Evolutionary conservation across 345 rosid genomes (phyloP).

Genomic region (Salix dunnii): DNA sequence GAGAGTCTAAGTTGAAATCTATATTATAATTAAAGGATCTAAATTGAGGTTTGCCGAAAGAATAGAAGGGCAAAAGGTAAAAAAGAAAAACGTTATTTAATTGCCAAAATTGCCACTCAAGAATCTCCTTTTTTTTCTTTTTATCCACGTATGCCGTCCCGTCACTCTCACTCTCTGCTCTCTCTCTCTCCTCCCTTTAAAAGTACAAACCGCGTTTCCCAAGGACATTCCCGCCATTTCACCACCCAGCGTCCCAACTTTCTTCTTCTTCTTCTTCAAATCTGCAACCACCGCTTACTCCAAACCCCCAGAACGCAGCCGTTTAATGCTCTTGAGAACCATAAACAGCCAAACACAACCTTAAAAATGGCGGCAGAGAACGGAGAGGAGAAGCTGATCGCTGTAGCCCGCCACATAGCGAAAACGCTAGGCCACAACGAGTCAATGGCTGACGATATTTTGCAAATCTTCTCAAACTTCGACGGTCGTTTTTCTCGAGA

Average conservation of each 20-base stretch:
- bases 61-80: too few relatives aligned
- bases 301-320: background rate
- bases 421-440: slow-evolving; percentile 82
- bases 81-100: too few relatives aligned
- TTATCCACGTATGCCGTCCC: background rate
- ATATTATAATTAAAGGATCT: background rate
- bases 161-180: background rate
- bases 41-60: too few relatives aligned
- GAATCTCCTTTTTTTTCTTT: too few relatives aligned
- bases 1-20: background rate
- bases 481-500: slow-evolving; percentile 91
- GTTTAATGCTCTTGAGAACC: background rate
- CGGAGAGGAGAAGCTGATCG: slow-evolving; percentile 90
- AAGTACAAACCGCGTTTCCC: slow-evolving; percentile 5
- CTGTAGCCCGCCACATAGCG: slow-evolving; percentile 92
- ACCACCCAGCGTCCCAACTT: too few relatives aligned
- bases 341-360: background rate
- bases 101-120: background rate
- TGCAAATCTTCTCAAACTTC: slow-evolving; percentile 87
- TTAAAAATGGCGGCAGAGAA: slow-evolving; percentile 36
- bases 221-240: background rate
- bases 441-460: slow-evolving; percentile 76
- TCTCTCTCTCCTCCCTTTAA: background rate
- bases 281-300: background rate
- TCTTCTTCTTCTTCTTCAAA: background rate